These are phyloP conservation scores for Combretum micranthum DNA, from an alignment of 345 rosid genomes.

Conservation along the genomic window DNA sequence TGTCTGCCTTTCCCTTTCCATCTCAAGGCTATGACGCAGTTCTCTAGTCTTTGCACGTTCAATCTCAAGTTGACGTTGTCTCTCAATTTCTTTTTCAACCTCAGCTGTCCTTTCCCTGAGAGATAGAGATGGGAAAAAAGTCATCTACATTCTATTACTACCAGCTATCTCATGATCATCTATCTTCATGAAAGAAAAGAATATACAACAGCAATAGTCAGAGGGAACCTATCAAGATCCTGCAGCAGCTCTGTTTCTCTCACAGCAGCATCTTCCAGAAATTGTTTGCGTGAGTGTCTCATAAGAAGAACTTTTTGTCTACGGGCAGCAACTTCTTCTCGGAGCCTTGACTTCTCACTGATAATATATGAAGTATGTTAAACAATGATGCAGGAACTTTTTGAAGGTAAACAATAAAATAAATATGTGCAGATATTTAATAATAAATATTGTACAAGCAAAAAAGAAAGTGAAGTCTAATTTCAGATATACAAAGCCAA, in stretches of 20 bases:
- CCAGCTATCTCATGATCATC: too few relatives aligned
- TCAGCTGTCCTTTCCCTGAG: slow-evolving; percentile 62
- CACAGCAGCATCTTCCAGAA: slow-evolving; percentile 61
- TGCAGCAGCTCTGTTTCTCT: slow-evolving; percentile 60
- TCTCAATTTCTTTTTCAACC: slow-evolving; percentile 73
- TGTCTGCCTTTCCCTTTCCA: slow-evolving; percentile 77
- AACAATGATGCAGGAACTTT: too few relatives aligned
- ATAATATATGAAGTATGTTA: slow-evolving; percentile 1
- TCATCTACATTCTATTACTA: slow-evolving; percentile 8
- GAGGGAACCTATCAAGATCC: slow-evolving; percentile 65
- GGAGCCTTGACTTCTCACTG: slow-evolving; percentile 63
- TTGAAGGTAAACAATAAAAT: too few relatives aligned
- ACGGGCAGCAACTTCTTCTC: slow-evolving; percentile 50
- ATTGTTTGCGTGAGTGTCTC: slow-evolving; percentile 57
- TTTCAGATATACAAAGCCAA: too few relatives aligned
- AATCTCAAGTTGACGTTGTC: slow-evolving; percentile 58
- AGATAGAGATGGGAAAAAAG: slow-evolving; percentile 3
- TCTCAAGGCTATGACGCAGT: slow-evolving; percentile 62
- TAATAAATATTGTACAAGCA: too few relatives aligned
- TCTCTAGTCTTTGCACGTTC: slow-evolving; percentile 78
- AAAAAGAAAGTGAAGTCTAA: too few relatives aligned
- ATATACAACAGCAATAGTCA: slow-evolving; percentile 2
- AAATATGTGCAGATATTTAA: too few relatives aligned
- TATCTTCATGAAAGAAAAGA: neutral
- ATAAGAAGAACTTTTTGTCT: slow-evolving; percentile 58